Evolutionary conservation across 2,329 filamentous ascomycete genomes (phyloP), one percentile per base, ranked within the genome.

Genomic region (Hirsutella rhossiliensis): DNA sequence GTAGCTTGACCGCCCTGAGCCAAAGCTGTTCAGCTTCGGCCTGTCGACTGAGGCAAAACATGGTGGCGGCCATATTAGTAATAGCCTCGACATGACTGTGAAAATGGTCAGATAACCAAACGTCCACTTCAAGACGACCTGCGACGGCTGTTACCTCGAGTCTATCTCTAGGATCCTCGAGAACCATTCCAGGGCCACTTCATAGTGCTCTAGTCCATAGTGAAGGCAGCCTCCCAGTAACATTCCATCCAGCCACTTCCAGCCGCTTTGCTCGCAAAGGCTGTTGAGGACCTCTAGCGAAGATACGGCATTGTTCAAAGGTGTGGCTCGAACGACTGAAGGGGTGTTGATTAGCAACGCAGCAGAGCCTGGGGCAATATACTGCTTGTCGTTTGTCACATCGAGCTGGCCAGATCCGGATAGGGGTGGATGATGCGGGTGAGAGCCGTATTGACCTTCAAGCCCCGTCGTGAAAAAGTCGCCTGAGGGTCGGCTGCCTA

Each of bases 191-290:
- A 84, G 62, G 15, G 85, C 82, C 50, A 87, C 82, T 48, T 84
- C 76, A 57, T 92, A 94, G 56, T 87, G 80, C 48, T 87, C 87
- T 13, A 97, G 66, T 8, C 86, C 89, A 65, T 97, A 97, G 41
- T 90, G 83, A 46, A 98, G 70, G 64, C 92, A 97, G 2, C 92
- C 92, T 34, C 85, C 87, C 7, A 97, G 70, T 34, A 97, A 70
- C 69, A 97, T 89, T 2, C 92, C 92, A 57, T 97, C 90, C 43
- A 88, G 76, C 92, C 92, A 98, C 53, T 80, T 76, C 85, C 87
- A 92, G 11, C 73, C 75, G 54, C 82, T 87, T 59, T 90, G 82
- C 54, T 84, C 79, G 57, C 87, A 94, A 7, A 94, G 65, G 50
- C 72, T 77, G 15, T 78, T 80, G 18, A 95, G 69, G 54, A 87